These are phyloP conservation scores for Aristolochia contorta DNA, from an alignment of 164 flowering plant genomes.

Conservation along the genomic window DNA sequence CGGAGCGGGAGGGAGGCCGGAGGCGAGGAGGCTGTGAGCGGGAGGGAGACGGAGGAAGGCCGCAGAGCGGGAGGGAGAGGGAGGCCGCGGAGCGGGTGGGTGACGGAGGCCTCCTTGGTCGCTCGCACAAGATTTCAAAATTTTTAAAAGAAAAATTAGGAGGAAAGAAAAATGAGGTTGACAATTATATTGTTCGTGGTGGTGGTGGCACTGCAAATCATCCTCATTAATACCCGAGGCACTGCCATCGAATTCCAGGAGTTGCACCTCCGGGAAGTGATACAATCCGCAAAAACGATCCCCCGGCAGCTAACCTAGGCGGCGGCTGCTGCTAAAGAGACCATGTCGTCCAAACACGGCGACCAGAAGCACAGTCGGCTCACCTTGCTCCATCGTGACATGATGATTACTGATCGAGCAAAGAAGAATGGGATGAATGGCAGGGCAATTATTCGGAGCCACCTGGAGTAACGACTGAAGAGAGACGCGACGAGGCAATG, in stretches of 20 bases:
- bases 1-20: no score
- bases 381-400: slow-evolving; percentile 21
- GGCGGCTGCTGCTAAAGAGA: no score
- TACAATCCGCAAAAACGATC: slow-evolving; percentile 10
- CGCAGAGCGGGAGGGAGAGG: no score
- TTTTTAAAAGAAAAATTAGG: no score
- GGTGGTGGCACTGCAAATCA: slow-evolving; percentile 5
- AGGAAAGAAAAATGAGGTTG: slow-evolving; percentile 8
- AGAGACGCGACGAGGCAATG: slow-evolving; percentile 38
- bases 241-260: slow-evolving; percentile 12
- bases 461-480: slow-evolving; percentile 35
- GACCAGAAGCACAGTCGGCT: slow-evolving; percentile 11
- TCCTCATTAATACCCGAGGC: slow-evolving; percentile 4
- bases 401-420: not conserved
- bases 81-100: no score
- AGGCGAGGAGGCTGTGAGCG: no score
- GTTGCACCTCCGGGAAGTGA: slow-evolving; percentile 32
- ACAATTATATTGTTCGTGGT: slow-evolving; percentile 4
- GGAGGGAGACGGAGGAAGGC: no score
- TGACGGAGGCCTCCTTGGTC: no score
- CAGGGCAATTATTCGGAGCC: slow-evolving; percentile 15
- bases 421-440: not conserved
- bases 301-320: no score
- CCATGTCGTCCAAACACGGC: no score
- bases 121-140: no score